These are phyloP conservation scores for Boletus eberwhitei DNA, from an alignment of 768 basidiomycete species.

Conservation along the genomic window DNA sequence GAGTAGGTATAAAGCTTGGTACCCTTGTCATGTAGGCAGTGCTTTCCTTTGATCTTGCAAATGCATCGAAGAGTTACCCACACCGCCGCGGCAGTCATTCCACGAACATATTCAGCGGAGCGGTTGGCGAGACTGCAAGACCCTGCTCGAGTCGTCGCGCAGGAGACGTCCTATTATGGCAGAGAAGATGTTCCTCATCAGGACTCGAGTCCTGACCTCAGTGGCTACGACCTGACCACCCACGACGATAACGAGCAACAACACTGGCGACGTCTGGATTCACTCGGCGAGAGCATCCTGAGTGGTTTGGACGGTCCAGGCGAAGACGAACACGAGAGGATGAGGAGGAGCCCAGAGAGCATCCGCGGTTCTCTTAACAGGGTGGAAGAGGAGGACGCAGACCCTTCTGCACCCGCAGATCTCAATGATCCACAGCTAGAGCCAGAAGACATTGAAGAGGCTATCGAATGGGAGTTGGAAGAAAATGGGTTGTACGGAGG, in stretches of 20 bases:
- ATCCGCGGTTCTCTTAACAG: slow-evolving; percentile 31
- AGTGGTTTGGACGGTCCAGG: slow-evolving; percentile 27
- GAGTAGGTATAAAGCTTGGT: slow-evolving; percentile 24
- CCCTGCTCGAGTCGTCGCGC: slow-evolving; percentile 14
- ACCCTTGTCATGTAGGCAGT: slow-evolving; percentile 1
- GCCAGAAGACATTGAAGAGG: slow-evolving; percentile 39
- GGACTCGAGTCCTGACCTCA: slow-evolving; percentile 12
- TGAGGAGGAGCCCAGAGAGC: slow-evolving; percentile 36
- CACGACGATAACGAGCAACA: slow-evolving; percentile 23
- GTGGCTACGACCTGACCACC: slow-evolving; percentile 21
- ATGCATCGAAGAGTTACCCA: slow-evolving; percentile 34
- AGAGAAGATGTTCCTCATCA: slow-evolving; percentile 11
- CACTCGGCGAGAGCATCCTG: slow-evolving; percentile 31
- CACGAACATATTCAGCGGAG: slow-evolving; percentile 21
- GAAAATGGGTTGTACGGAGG: slow-evolving; percentile 50
- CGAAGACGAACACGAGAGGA: slow-evolving; percentile 24
- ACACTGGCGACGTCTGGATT: slow-evolving; percentile 32
- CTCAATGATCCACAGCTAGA: slow-evolving; percentile 17
- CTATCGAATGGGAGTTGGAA: slow-evolving; percentile 45
- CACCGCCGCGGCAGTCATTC: slow-evolving; percentile 27
- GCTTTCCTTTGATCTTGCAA: neutral
- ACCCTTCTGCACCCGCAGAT: slow-evolving; percentile 4
- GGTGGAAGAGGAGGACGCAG: slow-evolving; percentile 38
- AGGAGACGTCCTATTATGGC: slow-evolving; percentile 15
- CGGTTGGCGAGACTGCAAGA: slow-evolving; percentile 16